Conservation (phyloP, 139 green algal species). For the Auxenochlorella protothecoides region DNA sequence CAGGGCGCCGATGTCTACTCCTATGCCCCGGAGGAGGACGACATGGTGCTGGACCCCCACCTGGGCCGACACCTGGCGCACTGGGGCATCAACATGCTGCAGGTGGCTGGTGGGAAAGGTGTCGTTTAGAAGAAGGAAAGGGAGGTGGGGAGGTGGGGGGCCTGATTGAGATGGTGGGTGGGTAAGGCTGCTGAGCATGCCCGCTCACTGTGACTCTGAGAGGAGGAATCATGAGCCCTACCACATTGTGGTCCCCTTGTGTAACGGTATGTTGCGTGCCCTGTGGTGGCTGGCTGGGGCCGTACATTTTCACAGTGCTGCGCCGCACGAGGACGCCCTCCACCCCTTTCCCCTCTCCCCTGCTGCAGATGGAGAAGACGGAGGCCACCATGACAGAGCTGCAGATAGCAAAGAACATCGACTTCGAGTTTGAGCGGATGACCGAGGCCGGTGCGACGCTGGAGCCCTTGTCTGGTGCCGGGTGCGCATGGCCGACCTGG, state of each 20-base stretch:
- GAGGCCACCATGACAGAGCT: slow-evolving; percentile 96
- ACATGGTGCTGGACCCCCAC: slow-evolving; percentile 89
- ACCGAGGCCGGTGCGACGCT: slow-evolving; percentile 77
- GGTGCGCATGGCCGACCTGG: slow-evolving; percentile 17
- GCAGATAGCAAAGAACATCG: slow-evolving; percentile 73
- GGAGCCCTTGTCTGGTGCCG: slow-evolving; percentile 58
- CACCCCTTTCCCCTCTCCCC: background rate
- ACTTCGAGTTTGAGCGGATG: slow-evolving; percentile 82
- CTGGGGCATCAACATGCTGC: slow-evolving; percentile 97
- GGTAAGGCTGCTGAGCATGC: background rate
- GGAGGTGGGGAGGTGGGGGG: background rate
- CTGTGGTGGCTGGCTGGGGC: too few species aligned
- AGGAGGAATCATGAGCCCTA: too few species aligned
- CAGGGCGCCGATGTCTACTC: slow-evolving; percentile 83
- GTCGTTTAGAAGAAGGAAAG: background rate
- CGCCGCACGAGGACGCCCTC: too few species aligned
- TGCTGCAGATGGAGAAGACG: slow-evolving; percentile 84
- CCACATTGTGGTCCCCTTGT: too few species aligned
- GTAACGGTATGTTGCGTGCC: too few species aligned
- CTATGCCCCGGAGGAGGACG: slow-evolving; percentile 84
- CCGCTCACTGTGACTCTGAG: too few species aligned
- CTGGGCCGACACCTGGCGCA: slow-evolving; percentile 78
- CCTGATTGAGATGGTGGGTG: background rate
- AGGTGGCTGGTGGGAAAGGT: slow-evolving; percentile 15
- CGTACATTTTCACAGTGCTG: too few species aligned